Evolutionary conservation across 257 asterid genomes (phyloP).

Genomic region (Forsythia suspensa): DNA sequence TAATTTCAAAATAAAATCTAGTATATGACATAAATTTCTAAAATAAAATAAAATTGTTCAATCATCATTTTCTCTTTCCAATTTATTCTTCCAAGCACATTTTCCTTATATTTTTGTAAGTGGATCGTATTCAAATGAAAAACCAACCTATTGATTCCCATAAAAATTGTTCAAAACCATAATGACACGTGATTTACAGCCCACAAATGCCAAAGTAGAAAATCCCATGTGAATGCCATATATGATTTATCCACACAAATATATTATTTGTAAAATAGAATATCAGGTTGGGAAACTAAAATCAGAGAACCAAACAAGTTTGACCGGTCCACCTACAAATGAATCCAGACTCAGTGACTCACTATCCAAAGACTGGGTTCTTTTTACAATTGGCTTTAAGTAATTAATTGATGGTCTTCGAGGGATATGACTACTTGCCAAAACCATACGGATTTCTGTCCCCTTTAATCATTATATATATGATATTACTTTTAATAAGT

Average conservation of each 20-base stretch:
- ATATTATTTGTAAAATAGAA: neutral
- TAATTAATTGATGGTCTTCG: neutral
- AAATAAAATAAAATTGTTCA: too few relatives aligned
- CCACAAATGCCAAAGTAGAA: neutral
- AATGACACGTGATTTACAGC: too few relatives aligned
- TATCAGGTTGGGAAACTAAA: neutral
- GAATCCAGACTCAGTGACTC: neutral
- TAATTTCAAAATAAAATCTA: too few relatives aligned
- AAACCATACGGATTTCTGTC: neutral
- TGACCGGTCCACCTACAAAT: neutral
- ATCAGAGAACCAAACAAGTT: slow-evolving; percentile 1
- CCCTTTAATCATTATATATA: neutral
- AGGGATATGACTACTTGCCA: slow-evolving; percentile 2
- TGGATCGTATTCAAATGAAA: too few relatives aligned
- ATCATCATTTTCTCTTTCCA: too few relatives aligned
- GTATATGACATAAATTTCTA: too few relatives aligned
- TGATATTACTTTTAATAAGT: neutral
- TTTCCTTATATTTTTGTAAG: too few relatives aligned
- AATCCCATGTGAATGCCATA: neutral
- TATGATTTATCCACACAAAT: neutral
- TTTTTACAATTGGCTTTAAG: neutral
- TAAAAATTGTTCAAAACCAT: too few relatives aligned
- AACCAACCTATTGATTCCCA: too few relatives aligned
- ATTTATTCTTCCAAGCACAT: too few relatives aligned
- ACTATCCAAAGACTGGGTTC: neutral